Conservation (phyloP, 805 yeast genomes). For the Candida tibetensis region DNA sequence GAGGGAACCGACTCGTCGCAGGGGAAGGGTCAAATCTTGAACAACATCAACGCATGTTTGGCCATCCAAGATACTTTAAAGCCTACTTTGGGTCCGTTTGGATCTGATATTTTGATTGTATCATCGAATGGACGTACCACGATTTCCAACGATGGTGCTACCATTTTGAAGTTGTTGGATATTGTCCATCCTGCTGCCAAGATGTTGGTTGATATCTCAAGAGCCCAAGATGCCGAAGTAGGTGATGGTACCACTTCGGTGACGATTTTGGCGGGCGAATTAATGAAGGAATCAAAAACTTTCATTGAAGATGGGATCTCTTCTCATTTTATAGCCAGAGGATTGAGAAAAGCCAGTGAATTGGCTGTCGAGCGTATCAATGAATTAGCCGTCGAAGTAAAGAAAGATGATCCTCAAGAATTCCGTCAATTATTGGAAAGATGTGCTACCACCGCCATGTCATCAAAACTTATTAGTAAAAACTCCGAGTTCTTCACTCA, state of each 20-base stretch:
- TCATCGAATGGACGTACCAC: constrained; percentile 82
- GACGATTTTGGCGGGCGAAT: constrained; percentile 90
- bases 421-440: constrained; percentile 77
- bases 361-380: constrained; percentile 71
- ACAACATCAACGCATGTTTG: constrained; percentile 93
- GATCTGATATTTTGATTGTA: constrained; percentile 91
- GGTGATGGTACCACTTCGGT: constrained; percentile 99
- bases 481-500: constrained; percentile 88
- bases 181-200: constrained; percentile 99
- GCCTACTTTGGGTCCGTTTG: constrained; percentile 96
- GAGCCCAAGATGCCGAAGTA: constrained; percentile 96
- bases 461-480: constrained; percentile 85
- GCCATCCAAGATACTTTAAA: constrained; percentile 95
- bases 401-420: constrained; percentile 43
- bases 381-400: constrained; percentile 72
- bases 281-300: constrained; percentile 82
- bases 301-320: constrained; percentile 97
- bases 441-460: constrained; percentile 97
- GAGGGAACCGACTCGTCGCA: constrained; percentile 98
- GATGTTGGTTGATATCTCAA: constrained; percentile 88
- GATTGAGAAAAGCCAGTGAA: constrained; percentile 77
- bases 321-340: constrained; percentile 83
- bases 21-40: constrained; percentile 92
- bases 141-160: constrained; percentile 97
- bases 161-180: constrained; percentile 85